Conservation (phyloP, 1,139 yeast species). For the Nematodospora anomalae region DNA sequence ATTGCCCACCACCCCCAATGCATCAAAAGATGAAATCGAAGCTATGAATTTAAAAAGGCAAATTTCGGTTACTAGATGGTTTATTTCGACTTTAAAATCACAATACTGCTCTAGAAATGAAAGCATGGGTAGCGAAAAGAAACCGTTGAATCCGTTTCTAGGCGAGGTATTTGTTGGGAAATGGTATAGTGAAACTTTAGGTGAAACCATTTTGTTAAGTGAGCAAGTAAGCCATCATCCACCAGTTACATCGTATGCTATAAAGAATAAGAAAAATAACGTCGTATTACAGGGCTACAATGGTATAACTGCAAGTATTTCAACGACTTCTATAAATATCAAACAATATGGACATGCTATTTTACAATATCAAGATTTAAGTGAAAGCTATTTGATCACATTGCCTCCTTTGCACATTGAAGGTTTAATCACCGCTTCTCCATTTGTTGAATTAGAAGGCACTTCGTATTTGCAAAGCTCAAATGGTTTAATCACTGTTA, state of each 20-base stretch:
- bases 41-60: slow-evolving; percentile 60
- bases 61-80: slow-evolving; percentile 86
- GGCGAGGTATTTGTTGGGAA: slow-evolving; percentile 92
- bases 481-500: slow-evolving; percentile 67
- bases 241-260: slow-evolving; percentile 86
- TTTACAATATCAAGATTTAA: slow-evolving; percentile 55
- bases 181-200: slow-evolving; percentile 63
- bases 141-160: slow-evolving; percentile 90
- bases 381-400: slow-evolving; percentile 78
- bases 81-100: slow-evolving; percentile 83
- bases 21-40: slow-evolving; percentile 43
- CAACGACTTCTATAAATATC: slow-evolving; percentile 72
- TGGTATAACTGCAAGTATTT: slow-evolving; percentile 81
- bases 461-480: slow-evolving; percentile 79
- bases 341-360: slow-evolving; percentile 92
- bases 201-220: slow-evolving; percentile 73
- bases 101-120: slow-evolving; percentile 94
- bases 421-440: slow-evolving; percentile 86
- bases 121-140: slow-evolving; percentile 88
- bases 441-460: slow-evolving; percentile 88
- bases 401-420: slow-evolving; percentile 95
- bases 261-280: slow-evolving; percentile 68
- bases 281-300: slow-evolving; percentile 82
- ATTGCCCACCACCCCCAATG: slow-evolving; percentile 35
- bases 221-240: slow-evolving; percentile 98